phyloP scores from a whole-genome alignment of 2,329 filamentous ascomycete species.

The Eurotiales sp. region DNA sequence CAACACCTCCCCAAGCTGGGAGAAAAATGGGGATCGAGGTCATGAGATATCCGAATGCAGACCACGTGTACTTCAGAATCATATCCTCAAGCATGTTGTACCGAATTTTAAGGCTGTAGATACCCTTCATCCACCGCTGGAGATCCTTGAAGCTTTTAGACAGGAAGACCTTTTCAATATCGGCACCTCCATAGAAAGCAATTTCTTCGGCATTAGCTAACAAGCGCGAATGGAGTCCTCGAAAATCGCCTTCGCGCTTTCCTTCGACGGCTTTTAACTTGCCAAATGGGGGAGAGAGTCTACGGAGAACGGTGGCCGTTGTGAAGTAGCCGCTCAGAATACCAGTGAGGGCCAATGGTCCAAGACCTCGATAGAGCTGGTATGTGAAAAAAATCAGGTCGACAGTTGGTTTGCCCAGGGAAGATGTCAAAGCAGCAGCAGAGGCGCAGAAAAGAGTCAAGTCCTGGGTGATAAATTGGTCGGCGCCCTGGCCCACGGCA shows the following conservation, averaged over 20 bases:
- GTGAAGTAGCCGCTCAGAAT: constrained; percentile 90
- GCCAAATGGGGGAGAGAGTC: constrained; percentile 89
- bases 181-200: constrained; percentile 92
- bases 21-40: constrained; percentile 92
- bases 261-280: constrained; percentile 96
- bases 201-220: constrained; percentile 98
- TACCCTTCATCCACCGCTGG: constrained; percentile 95
- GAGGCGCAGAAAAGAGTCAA: constrained; percentile 91
- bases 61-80: constrained; percentile 97
- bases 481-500: constrained; percentile 83
- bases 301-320: constrained; percentile 83
- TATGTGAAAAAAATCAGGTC: constrained; percentile 98
- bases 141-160: constrained; percentile 89
- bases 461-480: constrained; percentile 97
- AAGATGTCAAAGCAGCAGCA: constrained; percentile 90
- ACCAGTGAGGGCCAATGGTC: constrained; percentile 79
- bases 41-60: constrained; percentile 90
- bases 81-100: constrained; percentile 99
- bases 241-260: constrained; percentile 90
- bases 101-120: constrained; percentile 94
- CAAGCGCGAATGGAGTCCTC: constrained; percentile 81
- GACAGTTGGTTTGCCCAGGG: constrained; percentile 95
- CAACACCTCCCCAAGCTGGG: constrained; percentile 86
- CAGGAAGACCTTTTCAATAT: constrained; percentile 90
- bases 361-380: constrained; percentile 87